Base-by-base conservation (phyloP, 2,329 filamentous ascomycete genomes). In the Fusarium agapanthi region DNA sequence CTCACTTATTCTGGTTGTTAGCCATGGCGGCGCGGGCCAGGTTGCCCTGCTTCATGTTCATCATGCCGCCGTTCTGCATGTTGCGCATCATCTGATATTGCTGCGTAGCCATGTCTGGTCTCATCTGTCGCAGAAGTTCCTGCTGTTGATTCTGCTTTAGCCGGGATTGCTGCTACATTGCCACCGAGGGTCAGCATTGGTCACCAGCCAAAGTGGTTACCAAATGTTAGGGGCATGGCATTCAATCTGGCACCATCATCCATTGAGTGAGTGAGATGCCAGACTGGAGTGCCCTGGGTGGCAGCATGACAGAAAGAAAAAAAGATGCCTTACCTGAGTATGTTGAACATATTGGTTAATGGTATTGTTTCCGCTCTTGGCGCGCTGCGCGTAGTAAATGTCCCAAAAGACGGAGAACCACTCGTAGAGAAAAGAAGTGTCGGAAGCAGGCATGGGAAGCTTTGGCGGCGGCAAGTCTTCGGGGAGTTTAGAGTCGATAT, bases 381-480 rank as follows among this genome's bases (percentile, higher is more conserved):
- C 89, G 78, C 94, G 92, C 80, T 95, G 93, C 62, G 94, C 94
- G 79, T 91, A 91, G 83, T 93, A 97, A 76, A 98, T 94, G 78
- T 99, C 96, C 95, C 95, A 98, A 82, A 99, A 99, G 58, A 98
- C 88, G 79, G 92, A 94, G 86, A 97, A 99, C 96, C 96, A 99
- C 79, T 98, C 96, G 76, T 94, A 92, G n/a, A 99, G 86, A 79
- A 99, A 98, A 32, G 93, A 94, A 70, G 89, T 93, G 77, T 92
- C 92, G 61, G 88, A 88, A 68, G 86, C 86, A 54, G 88, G 88
- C 79, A 86, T 88, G 18, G 91, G 90, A 11, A 94, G 85, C 71
- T 90, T 90, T 18, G 94, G 91, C 12, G 89, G 87, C 9, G 95
- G 95, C 43, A 98, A 87, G 78, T 97, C 95, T 64, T 91, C 89